Evolutionary conservation across 148 eudicot species (phyloP).

Genomic region (Dianthus caryophyllus): DNA sequence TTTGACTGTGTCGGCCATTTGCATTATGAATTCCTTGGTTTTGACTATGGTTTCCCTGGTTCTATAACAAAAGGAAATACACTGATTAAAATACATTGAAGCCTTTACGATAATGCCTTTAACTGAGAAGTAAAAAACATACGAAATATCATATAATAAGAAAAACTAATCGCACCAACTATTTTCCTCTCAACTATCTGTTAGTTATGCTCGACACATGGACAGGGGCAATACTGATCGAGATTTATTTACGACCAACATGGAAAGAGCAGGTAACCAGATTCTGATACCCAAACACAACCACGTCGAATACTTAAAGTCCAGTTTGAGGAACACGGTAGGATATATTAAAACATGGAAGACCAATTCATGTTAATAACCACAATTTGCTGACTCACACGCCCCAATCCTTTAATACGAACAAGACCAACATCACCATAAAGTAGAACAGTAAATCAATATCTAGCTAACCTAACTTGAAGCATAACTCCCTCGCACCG

Average conservation of each 20-base stretch:
- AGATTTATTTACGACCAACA: background rate
- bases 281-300: background rate
- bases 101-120: background rate
- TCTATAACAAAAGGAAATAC: background rate
- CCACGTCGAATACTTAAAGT: background rate
- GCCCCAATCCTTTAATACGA: background rate
- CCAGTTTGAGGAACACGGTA: background rate
- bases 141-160: too few relatives aligned
- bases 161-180: background rate
- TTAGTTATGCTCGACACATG: background rate
- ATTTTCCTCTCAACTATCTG: background rate
- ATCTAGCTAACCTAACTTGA: background rate
- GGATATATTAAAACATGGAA: background rate
- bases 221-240: background rate
- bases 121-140: background rate
- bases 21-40: constrained; percentile 27
- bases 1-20: constrained; percentile 34
- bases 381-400: background rate
- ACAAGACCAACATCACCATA: background rate
- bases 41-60: constrained; percentile 46
- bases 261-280: background rate
- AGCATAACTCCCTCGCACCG: background rate
- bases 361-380: background rate
- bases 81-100: background rate
- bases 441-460: background rate